Evolutionary conservation across 2,329 filamentous ascomycete species (phyloP).

Genomic region (Zymoseptoria pseudotritici): DNA sequence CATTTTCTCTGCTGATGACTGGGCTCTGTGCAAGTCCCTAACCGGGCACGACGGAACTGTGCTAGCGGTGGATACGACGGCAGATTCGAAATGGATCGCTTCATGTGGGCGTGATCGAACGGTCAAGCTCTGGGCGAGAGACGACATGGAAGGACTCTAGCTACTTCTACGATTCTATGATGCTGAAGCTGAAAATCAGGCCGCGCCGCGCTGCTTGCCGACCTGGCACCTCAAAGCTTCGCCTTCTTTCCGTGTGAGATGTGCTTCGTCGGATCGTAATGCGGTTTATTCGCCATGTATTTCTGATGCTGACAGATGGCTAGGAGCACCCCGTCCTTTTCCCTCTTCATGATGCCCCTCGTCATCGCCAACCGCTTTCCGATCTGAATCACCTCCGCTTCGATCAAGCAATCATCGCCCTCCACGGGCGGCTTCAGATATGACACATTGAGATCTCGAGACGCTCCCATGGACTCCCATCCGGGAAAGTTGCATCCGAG

Average conservation of each 20-base stretch:
- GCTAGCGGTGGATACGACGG: conserved; percentile 79
- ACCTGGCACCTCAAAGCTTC: background rate
- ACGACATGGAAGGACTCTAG: conserved; percentile 53
- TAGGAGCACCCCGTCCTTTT: conserved; percentile 24
- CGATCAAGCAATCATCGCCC: conserved; percentile 33
- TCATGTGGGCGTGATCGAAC: conserved; percentile 92
- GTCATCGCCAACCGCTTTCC: conserved; percentile 34
- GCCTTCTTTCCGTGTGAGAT: background rate
- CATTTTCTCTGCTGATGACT: conserved; percentile 93
- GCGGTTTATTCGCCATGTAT: conserved; percentile 8
- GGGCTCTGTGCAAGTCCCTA: conserved; percentile 79
- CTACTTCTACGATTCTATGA: background rate
- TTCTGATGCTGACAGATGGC: conserved; percentile 25
- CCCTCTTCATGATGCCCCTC: conserved; percentile 33
- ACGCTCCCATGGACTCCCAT: conserved; percentile 34
- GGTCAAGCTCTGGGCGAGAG: conserved; percentile 90
- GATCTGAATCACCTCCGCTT: conserved; percentile 37
- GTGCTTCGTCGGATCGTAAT: conserved; percentile 3
- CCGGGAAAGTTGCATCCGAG: conserved; percentile 18
- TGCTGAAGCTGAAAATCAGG: background rate
- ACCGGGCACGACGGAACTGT: conserved; percentile 90
- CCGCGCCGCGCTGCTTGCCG: background rate
- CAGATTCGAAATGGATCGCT: conserved; percentile 83
- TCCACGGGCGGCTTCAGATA: conserved; percentile 35
- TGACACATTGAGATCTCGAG: conserved; percentile 36